Evolutionary conservation across 2,329 filamentous ascomycete species (phyloP).

Genomic region (Exophiala sp.): DNA sequence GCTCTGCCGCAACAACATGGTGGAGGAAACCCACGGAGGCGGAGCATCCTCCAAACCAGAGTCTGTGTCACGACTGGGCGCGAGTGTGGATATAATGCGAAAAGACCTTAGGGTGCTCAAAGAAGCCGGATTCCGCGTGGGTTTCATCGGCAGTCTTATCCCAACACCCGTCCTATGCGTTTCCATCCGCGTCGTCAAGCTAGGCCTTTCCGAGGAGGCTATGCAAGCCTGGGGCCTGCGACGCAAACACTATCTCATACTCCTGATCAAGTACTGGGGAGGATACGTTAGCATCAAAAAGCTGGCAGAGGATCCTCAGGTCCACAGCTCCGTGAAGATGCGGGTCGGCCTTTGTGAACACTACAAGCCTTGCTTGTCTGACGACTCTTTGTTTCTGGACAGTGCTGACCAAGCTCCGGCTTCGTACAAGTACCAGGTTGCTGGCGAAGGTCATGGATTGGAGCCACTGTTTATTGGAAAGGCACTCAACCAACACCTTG

Average conservation of each 20-base stretch:
- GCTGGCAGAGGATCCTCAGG: slow-evolving; percentile 38
- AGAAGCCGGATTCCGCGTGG: slow-evolving; percentile 63
- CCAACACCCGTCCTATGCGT: slow-evolving; percentile 54
- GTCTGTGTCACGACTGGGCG: background rate
- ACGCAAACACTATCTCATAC: slow-evolving; percentile 61
- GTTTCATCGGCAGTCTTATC: slow-evolving; percentile 51
- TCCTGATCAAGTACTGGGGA: slow-evolving; percentile 61
- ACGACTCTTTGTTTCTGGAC: slow-evolving; percentile 51
- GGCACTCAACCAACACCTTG: slow-evolving; percentile 63
- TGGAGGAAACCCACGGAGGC: background rate
- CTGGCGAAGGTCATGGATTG: slow-evolving; percentile 36
- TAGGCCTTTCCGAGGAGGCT: slow-evolving; percentile 67
- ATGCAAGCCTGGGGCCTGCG: slow-evolving; percentile 71
- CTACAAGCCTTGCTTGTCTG: slow-evolving; percentile 62
- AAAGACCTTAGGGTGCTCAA: slow-evolving; percentile 58
- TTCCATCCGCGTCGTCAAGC: slow-evolving; percentile 62
- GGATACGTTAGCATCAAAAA: slow-evolving; percentile 57
- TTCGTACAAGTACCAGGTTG: no score
- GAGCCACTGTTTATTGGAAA: slow-evolving; percentile 63
- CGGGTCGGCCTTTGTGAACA: slow-evolving; percentile 63
- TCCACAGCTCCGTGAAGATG: slow-evolving; percentile 46
- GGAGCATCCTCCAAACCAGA: background rate
- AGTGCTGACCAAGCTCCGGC: no score
- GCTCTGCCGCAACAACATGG: background rate
- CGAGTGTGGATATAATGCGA: slow-evolving; percentile 41